These are phyloP conservation scores for Alternaria panax DNA, from an alignment of 2,329 filamentous ascomycete genomes.

Conservation along the genomic window DNA sequence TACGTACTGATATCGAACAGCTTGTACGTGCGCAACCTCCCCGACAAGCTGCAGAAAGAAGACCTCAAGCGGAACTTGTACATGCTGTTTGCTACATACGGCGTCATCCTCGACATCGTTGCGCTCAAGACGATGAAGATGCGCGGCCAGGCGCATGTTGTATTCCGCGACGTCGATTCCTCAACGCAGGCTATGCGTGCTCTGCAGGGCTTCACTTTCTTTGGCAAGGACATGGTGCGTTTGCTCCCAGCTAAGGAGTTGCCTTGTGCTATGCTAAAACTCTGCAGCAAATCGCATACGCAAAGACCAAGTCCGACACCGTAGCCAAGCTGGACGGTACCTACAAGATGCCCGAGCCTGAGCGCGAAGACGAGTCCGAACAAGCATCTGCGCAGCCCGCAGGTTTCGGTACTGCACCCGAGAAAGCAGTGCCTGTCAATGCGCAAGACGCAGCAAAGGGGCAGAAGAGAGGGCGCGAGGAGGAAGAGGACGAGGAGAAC, in stretches of 20 bases:
- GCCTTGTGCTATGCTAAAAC: background rate
- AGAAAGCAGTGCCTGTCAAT: constrained; percentile 42
- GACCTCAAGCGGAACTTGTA: constrained; percentile 89
- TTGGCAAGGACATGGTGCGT: constrained; percentile 83
- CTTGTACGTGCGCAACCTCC: constrained; percentile 88
- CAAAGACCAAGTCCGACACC: constrained; percentile 85
- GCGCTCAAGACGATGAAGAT: constrained; percentile 89
- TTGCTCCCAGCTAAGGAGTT: background rate
- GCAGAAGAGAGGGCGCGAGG: constrained; percentile 71
- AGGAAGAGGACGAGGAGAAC: constrained; percentile 65
- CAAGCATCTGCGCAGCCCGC: constrained; percentile 54
- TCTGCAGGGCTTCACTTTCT: constrained; percentile 83
- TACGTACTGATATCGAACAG: constrained; percentile 55
- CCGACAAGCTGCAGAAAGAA: constrained; percentile 86
- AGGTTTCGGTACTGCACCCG: constrained; percentile 40
- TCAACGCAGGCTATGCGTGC: constrained; percentile 93
- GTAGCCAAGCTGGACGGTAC: constrained; percentile 92
- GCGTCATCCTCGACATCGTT: constrained; percentile 89
- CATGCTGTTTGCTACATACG: constrained; percentile 92
- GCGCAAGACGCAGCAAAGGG: constrained; percentile 60
- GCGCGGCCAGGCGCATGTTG: constrained; percentile 94
- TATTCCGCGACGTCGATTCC: constrained; percentile 88
- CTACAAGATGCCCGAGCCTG: constrained; percentile 70
- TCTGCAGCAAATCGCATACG: constrained; percentile 84
- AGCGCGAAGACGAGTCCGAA: constrained; percentile 30